These are phyloP conservation scores for Cyclotella cryptica DNA, from an alignment of 108 stramenopile species.

Conservation along the genomic window DNA sequence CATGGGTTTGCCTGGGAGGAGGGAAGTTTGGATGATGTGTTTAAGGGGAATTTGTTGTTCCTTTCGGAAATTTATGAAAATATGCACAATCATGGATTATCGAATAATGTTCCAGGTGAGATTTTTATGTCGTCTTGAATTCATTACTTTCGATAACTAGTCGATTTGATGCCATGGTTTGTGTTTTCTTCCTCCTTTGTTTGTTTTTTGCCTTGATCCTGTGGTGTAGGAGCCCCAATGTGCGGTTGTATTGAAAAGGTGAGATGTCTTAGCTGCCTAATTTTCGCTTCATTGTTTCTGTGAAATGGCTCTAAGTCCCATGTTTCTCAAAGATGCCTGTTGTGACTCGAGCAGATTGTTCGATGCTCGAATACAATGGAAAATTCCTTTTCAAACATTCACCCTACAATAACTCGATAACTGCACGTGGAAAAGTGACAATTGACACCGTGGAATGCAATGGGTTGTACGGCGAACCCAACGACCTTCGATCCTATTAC, in stretches of 20 bases:
- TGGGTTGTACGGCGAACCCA: neutral
- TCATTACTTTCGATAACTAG: neutral
- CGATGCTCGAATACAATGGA: neutral
- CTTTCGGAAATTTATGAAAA: neutral
- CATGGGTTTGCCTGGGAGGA: conserved; percentile 16
- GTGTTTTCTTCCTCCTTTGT: too few species aligned
- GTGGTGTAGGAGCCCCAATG: neutral
- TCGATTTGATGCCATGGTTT: neutral
- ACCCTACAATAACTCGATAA: neutral
- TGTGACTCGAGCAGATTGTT: conserved; percentile 11
- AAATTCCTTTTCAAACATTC: neutral
- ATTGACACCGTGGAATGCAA: neutral
- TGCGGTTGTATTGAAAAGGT: conserved; percentile 16
- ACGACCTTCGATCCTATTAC: neutral
- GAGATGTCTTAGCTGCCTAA: neutral
- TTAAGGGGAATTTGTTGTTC: conserved; percentile 15
- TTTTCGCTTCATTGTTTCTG: neutral
- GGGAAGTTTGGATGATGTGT: neutral
- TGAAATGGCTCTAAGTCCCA: neutral
- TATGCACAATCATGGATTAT: conserved; percentile 8
- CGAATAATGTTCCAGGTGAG: conserved; percentile 15
- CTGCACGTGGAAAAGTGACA: neutral
- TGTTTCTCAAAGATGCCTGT: conserved; percentile 4
- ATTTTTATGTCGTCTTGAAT: neutral
- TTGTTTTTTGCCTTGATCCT: neutral